These are phyloP conservation scores for Ramichloridium luteum DNA, from an alignment of 2,329 filamentous ascomycete species.

Conservation along the genomic window DNA sequence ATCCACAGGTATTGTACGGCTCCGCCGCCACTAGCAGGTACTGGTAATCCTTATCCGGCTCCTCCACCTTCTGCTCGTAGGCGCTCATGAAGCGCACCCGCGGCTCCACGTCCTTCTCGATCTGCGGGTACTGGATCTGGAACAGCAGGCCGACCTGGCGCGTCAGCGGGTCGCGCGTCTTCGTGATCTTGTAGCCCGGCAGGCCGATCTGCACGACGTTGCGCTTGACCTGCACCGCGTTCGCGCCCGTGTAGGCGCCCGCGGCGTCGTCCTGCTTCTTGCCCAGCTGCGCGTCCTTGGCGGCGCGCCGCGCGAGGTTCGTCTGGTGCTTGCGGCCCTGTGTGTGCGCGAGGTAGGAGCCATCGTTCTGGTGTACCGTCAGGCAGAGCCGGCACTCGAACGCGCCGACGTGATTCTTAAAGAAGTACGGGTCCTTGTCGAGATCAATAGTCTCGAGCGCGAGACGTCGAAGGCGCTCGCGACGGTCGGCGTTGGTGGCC, in stretches of 20 bases:
- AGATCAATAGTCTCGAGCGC: slow-evolving; percentile 98
- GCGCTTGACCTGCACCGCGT: slow-evolving; percentile 55
- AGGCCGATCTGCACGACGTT: slow-evolving; percentile 91
- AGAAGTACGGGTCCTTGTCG: slow-evolving; percentile 99
- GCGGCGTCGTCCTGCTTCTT: slow-evolving; percentile 42
- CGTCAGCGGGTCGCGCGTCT: slow-evolving; percentile 79
- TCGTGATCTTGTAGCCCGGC: slow-evolving; percentile 96
- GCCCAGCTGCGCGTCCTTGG: slow-evolving; percentile 87
- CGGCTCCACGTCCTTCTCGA: slow-evolving; percentile 60
- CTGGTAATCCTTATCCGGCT: slow-evolving; percentile 83
- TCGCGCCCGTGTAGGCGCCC: slow-evolving; percentile 60
- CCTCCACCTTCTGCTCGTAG: slow-evolving; percentile 89
- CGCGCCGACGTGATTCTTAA: slow-evolving; percentile 97
- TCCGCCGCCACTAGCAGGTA: slow-evolving; percentile 91
- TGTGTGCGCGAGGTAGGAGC: slow-evolving; percentile 95
- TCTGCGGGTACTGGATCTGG: slow-evolving; percentile 91
- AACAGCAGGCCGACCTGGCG: slow-evolving; percentile 86
- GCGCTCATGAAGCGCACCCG: slow-evolving; percentile 95
- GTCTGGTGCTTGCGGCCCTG: slow-evolving; percentile 99
- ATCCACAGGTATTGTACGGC: slow-evolving; percentile 93
- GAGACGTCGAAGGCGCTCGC: slow-evolving; percentile 93
- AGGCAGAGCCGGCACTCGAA: slow-evolving; percentile 96
- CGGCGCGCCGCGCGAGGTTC: slow-evolving; percentile 87
- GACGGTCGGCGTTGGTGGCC: slow-evolving; percentile 90
- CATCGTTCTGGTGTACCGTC: slow-evolving; percentile 97